Base-by-base conservation (phyloP, 139 green algal species). In the Micractinium sp. region DNA sequence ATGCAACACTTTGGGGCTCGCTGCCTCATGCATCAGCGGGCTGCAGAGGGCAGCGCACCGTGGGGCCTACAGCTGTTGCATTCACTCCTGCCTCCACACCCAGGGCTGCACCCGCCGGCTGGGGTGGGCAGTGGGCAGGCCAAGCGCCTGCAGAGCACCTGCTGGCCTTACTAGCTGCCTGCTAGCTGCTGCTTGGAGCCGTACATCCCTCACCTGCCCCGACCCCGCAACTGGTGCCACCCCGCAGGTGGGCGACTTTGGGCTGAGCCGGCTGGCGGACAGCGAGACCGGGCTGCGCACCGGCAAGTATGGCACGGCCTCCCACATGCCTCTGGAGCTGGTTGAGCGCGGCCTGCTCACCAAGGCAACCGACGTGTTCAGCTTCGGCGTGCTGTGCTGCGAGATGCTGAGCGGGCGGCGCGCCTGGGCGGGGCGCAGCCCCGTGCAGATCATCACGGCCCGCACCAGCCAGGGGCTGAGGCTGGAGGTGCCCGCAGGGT, bases 311-410 rank as follows among this genome's bases (percentile, higher is more conserved):
- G 60, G 15, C 16, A 16, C 60, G 15, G 60, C 60, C 14, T 66
- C 67, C 36, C 47, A 84, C 41, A 84, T 84, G 78, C 78, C 78
- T 38, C 78, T 53, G 41, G 78, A 84, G 41, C 27, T 84, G 18
- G 31, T 84, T 15, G 18, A 33, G 23, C 39, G 27, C 41, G n/a
- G 36, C 27, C 41, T 67, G 41, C 78, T 84, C 27, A 84, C 27
- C 78, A 67, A 67, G 78, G 78, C 78, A 12, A 35, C 47, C 9
- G 78, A 84, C 14, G 27, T 27, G 12, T 84, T 60, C 41, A 29
- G 27, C 41, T 84, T 39, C 38, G 78, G 78, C 27, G 78, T 84
- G 0, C 27, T 67, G 22, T 0, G 25, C 12, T 38, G 16, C 3
- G 78, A 84, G 78, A 41, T 67, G 41, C 36, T n/a, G n/a, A n/a